These are phyloP conservation scores for Spongispora temasekensis DNA, from an alignment of 1,284 basidiomycete genomes.

Conservation along the genomic window DNA sequence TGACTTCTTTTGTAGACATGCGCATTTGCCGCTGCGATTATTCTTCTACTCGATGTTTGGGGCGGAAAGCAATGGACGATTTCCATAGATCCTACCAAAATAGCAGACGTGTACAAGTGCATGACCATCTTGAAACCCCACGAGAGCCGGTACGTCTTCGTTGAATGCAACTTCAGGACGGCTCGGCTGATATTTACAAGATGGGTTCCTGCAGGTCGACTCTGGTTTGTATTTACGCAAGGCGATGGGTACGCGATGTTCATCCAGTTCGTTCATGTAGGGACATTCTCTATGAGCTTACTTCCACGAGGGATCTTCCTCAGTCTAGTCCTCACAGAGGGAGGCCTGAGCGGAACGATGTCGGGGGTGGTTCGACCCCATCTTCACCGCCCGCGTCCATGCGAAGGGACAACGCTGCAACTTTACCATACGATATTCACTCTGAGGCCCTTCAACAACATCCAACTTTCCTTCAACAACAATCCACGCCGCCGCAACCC, in stretches of 20 bases:
- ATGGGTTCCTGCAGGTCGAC: slow-evolving; percentile 31
- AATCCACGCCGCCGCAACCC: background rate
- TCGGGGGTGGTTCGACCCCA: slow-evolving; percentile 38
- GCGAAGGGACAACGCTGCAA: slow-evolving; percentile 29
- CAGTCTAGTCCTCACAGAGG: slow-evolving; percentile 46
- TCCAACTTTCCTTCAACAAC: background rate
- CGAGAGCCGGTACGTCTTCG: slow-evolving; percentile 34
- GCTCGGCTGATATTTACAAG: slow-evolving; percentile 11
- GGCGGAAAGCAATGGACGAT: slow-evolving; percentile 52
- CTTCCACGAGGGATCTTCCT: slow-evolving; percentile 64
- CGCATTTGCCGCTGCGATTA: slow-evolving; percentile 49
- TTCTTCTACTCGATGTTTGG: slow-evolving; percentile 58
- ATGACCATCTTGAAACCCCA: slow-evolving; percentile 48
- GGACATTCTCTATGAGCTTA: slow-evolving; percentile 70
- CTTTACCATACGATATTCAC: slow-evolving; percentile 24
- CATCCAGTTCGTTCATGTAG: slow-evolving; percentile 32
- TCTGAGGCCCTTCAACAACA: slow-evolving; percentile 13
- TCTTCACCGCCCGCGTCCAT: slow-evolving; percentile 2
- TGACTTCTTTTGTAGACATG: slow-evolving; percentile 25
- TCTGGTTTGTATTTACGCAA: slow-evolving; percentile 25
- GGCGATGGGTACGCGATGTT: no score
- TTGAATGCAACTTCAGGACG: background rate
- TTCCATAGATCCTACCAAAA: slow-evolving; percentile 51
- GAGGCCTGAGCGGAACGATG: slow-evolving; percentile 63
- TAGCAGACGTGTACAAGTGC: slow-evolving; percentile 65